Evolutionary conservation across 2,329 filamentous ascomycete species (phyloP), one percentile per base, ranked within the genome.

Genomic region (Trichoderma gracile): DNA sequence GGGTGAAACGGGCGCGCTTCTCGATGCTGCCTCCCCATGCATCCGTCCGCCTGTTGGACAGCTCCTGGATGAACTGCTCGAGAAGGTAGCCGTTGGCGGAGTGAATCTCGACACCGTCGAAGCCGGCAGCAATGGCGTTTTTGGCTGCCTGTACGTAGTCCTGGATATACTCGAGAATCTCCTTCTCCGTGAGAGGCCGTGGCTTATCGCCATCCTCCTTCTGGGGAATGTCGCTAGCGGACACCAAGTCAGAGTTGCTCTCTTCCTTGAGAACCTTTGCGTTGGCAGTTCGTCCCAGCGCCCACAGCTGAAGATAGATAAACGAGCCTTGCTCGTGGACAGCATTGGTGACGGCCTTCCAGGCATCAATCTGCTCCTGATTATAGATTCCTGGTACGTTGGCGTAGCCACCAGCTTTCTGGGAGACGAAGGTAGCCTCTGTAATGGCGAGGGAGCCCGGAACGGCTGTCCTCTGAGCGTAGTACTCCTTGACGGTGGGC

Each of bases 241-340:
- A 54, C 8, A 62, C 59, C 7, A 62, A 25, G 10, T 62, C 59
- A 4, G 40, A 42, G n/a, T 52, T 43, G 7, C 40, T 54, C 19
- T 62, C 59, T 3, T 45, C 27, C 49, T 54, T 62, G 40, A 62
- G 30, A 46, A 54, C 19, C 19, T 62, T 21, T 15, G 40, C 25
- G 5, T 62, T 25, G 49, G 59, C 59, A 1, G 81, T 79, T 1
- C 89, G 82, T 8, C 89, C 88, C 0, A 86, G 75, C 1, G 83
- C 82, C 86, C 87, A 90, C 0, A 92, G 77, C 71, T 91, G 89
- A 30, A 82, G 76, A 74, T 81, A 90, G 66, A 90, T 86, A 69
- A 80, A 85, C 19, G 80, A 82, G 5, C 84, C 84, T 69, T 87
- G 87, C 23, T 78, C 78, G 72, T 91, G 89, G 0, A 91, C 86